A percentile compares a stretch with the other conserved stretches of the same genome.
Evolutionary conservation across 805 yeast genomes (phyloP).

Genomic region (Clavispora vitiphila): DNA sequence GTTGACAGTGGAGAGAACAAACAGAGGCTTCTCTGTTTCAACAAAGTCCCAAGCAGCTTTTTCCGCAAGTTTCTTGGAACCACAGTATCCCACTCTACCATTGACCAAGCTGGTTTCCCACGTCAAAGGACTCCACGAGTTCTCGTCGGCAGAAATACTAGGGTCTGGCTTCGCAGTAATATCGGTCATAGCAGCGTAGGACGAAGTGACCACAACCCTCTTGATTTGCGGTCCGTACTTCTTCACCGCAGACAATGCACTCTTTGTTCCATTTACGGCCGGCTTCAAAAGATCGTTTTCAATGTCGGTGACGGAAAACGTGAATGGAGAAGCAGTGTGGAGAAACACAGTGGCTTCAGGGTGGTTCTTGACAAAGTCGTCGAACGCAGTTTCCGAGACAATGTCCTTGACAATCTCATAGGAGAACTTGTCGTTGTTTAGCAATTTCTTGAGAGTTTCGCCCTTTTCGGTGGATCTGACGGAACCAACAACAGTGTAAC

Average conservation of each 20-base stretch:
- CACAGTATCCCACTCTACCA: conserved; percentile 3
- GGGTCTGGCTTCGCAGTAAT: conserved; percentile 4
- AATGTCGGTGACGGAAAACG: conserved; percentile 38
- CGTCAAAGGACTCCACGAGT: conserved; percentile 49
- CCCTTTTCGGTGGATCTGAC: conserved; percentile 23
- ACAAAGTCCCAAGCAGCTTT: conserved; percentile 46
- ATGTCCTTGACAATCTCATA: conserved; percentile 48
- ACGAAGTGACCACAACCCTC: conserved; percentile 9
- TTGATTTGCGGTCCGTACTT: conserved; percentile 7
- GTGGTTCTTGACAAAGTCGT: conserved; percentile 39
- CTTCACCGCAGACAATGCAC: conserved; percentile 10
- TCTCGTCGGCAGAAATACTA: conserved; percentile 1
- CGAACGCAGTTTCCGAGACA: conserved; percentile 40
- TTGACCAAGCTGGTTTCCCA: conserved; percentile 34
- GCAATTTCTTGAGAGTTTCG: conserved; percentile 16
- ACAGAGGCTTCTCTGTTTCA: conserved; percentile 31
- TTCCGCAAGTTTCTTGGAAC: conserved; percentile 6
- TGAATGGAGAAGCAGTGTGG: conserved; percentile 63
- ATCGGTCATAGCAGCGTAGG: conserved; percentile 13
- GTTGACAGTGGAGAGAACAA: conserved; percentile 36
- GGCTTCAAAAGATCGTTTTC: conserved; percentile 52
- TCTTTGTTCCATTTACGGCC: conserved; percentile 34
- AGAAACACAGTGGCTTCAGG: conserved; percentile 50
- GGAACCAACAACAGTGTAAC: conserved; percentile 22
- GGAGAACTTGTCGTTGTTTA: conserved; percentile 30